phyloP scores from a whole-genome alignment of 2,329 filamentous ascomycete genomes.

The Aureobasidium leucospermi region DNA sequence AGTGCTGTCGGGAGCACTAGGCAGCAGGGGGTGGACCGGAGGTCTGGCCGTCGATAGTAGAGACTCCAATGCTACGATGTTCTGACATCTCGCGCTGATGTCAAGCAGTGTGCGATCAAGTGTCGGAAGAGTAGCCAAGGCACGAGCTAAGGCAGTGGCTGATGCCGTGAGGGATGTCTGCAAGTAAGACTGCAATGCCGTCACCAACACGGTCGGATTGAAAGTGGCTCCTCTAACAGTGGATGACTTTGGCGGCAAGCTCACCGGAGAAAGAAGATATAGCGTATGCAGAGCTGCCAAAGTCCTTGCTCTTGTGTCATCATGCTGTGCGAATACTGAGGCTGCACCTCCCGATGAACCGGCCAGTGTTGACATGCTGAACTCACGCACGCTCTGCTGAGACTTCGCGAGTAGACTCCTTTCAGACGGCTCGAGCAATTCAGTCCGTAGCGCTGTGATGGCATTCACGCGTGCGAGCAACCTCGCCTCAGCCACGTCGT shows the following conservation, averaged over 20 bases:
- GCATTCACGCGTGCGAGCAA: conserved; percentile 69
- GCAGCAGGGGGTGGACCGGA: conserved; percentile 61
- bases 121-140: conserved; percentile 70
- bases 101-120: conserved; percentile 77
- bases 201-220: conserved; percentile 64
- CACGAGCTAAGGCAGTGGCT: conserved; percentile 64
- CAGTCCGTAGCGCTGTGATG: conserved; percentile 61
- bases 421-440: conserved; percentile 65
- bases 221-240: conserved; percentile 36
- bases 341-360: conserved; percentile 23
- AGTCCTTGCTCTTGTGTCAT: conserved; percentile 68
- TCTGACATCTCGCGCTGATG: conserved; percentile 77
- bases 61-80: conserved; percentile 78
- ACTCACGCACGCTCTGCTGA: conserved; percentile 75
- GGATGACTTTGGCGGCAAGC: conserved; percentile 14
- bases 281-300: conserved; percentile 68
- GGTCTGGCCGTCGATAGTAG: conserved; percentile 63
- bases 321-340: conserved; percentile 49
- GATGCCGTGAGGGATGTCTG: conserved; percentile 74
- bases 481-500: conserved; percentile 60
- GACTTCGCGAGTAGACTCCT: conserved; percentile 63
- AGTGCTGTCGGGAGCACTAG: conserved; percentile 13
- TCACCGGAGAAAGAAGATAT: conserved; percentile 68
- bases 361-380: conserved; percentile 59
- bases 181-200: conserved; percentile 73